phyloP scores from a whole-genome alignment of 129 eudicot genomes.

The Flaveria robusta region DNA sequence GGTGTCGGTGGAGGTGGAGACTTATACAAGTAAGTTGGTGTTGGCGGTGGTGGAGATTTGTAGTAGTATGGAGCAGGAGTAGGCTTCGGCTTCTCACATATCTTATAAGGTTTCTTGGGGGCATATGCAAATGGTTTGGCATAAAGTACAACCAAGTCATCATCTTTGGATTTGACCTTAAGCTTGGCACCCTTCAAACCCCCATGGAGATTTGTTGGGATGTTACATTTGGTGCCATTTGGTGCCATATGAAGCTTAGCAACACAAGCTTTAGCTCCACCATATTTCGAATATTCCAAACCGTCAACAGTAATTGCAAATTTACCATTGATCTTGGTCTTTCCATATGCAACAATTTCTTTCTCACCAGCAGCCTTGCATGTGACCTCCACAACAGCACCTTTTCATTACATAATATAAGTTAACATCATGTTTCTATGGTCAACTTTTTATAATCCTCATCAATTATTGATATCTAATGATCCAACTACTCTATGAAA shows the following conservation, averaged over 20 bases:
- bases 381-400: slow-evolving; percentile 55
- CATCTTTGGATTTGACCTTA: slow-evolving; percentile 55
- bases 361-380: slow-evolving; percentile 55
- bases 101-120: slow-evolving; percentile 48
- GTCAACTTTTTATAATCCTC: background rate
- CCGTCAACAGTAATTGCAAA: slow-evolving; percentile 56
- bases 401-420: slow-evolving; percentile 24
- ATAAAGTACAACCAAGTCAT: slow-evolving; percentile 52
- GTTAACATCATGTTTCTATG: background rate
- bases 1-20: slow-evolving; percentile 42
- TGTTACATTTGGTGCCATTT: slow-evolving; percentile 50
- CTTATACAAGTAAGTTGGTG: slow-evolving; percentile 31
- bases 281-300: slow-evolving; percentile 60
- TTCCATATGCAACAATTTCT: slow-evolving; percentile 50
- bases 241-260: slow-evolving; percentile 65
- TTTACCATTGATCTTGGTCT: slow-evolving; percentile 62
- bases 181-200: slow-evolving; percentile 61
- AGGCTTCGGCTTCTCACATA: slow-evolving; percentile 43
- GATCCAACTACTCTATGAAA: background rate
- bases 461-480: slow-evolving; percentile 14
- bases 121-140: slow-evolving; percentile 76
- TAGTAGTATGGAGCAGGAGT: slow-evolving; percentile 37
- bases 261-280: slow-evolving; percentile 65
- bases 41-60: slow-evolving; percentile 39
- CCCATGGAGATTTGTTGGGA: slow-evolving; percentile 56